Evolutionary conservation across 768 basidiomycete species (phyloP).

Genomic region (Boletus subcaerulescens): DNA sequence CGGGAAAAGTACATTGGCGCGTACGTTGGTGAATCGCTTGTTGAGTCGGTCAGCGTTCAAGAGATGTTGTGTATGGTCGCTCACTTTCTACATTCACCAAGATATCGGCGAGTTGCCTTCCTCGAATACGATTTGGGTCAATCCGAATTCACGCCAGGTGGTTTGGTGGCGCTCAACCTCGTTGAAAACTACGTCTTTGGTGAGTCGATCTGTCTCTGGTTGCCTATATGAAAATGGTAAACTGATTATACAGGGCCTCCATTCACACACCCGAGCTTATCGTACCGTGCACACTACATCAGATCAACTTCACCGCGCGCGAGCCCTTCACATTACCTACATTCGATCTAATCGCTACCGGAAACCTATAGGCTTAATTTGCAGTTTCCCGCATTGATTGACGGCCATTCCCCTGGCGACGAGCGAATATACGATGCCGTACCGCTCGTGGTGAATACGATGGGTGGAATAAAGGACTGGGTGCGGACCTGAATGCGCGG

Average conservation of each 20-base stretch:
- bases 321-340: constrained; percentile 73
- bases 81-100: constrained; percentile 23
- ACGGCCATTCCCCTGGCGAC: constrained; percentile 29
- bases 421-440: constrained; percentile 52
- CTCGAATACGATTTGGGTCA: constrained; percentile 94
- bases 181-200: constrained; percentile 71
- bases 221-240: background rate
- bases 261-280: constrained; percentile 77
- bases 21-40: constrained; percentile 69
- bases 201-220: constrained; percentile 23
- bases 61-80: background rate
- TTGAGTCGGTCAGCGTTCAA: constrained; percentile 45
- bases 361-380: constrained; percentile 69
- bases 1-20: constrained; percentile 88
- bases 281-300: constrained; percentile 75
- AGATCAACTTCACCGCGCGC: constrained; percentile 77
- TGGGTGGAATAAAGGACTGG: constrained; percentile 96
- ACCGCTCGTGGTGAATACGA: constrained; percentile 91
- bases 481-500: constrained; percentile 68
- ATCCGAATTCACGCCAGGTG: constrained; percentile 87
- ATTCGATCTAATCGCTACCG: constrained; percentile 62
- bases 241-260: constrained; percentile 63
- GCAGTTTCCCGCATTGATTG: constrained; percentile 41
- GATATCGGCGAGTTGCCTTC: constrained; percentile 81
- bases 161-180: constrained; percentile 77